phyloP scores from a whole-genome alignment of 805 yeast species.

The Pichia sporocuriosa region DNA sequence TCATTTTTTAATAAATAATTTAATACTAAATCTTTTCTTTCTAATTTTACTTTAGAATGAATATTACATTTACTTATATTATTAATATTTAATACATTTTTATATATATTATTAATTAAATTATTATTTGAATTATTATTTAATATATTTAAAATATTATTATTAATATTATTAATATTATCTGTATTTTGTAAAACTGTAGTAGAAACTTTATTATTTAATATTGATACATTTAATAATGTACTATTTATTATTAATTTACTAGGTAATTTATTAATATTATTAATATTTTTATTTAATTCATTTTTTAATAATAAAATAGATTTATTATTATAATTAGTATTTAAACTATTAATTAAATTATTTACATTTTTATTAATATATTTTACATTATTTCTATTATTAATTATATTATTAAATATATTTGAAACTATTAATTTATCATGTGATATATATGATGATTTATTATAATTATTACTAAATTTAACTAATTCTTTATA shows the following conservation, averaged over 20 bases:
- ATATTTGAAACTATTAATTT: slow-evolving; percentile 7
- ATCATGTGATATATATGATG: slow-evolving; percentile 4
- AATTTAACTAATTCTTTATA: slow-evolving; percentile 8
- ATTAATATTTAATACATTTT: slow-evolving; percentile 1
- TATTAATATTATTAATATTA: neutral
- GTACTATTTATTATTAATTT: slow-evolving; percentile 4
- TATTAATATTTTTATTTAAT: slow-evolving; percentile 4
- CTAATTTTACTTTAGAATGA: slow-evolving; percentile 2
- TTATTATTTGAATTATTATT: slow-evolving; percentile 9
- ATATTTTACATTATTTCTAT: slow-evolving; percentile 6
- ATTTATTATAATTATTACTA: slow-evolving; percentile 7
- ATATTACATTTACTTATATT: slow-evolving; percentile 1
- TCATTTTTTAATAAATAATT: slow-evolving; percentile 4
- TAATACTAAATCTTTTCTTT: slow-evolving; percentile 4
- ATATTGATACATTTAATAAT: slow-evolving; percentile 5
- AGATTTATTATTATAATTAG: slow-evolving; percentile 5
- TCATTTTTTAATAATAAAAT: slow-evolving; percentile 1
- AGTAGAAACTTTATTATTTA: slow-evolving; percentile 1
- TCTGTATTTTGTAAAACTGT: slow-evolving; percentile 2
- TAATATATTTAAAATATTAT: slow-evolving; percentile 5
- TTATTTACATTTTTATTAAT: slow-evolving; percentile 4
- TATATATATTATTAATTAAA: slow-evolving; percentile 4
- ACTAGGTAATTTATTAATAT: slow-evolving; percentile 5
- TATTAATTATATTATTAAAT: slow-evolving; percentile 3
- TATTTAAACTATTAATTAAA: slow-evolving; percentile 4